These are phyloP conservation scores for Phanerochaete sordida DNA, from an alignment of 768 basidiomycete species.

Conservation along the genomic window DNA sequence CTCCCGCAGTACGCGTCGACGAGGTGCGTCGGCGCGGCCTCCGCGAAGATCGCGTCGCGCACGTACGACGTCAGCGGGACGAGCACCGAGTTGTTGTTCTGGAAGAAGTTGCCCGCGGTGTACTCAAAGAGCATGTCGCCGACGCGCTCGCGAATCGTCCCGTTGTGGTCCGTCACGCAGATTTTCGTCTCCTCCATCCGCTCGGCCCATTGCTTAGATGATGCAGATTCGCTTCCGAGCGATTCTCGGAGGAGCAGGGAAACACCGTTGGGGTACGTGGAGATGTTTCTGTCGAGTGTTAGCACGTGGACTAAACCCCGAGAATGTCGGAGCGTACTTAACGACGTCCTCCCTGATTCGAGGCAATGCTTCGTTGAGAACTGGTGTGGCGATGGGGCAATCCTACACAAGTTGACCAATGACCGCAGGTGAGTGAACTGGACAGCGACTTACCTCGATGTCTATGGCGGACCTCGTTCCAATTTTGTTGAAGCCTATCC, in stretches of 20 bases:
- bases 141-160: slow-evolving; percentile 78
- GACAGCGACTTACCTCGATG: slow-evolving; percentile 63
- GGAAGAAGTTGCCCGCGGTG: slow-evolving; percentile 89
- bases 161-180: slow-evolving; percentile 82
- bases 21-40: slow-evolving; percentile 64
- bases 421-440: background rate
- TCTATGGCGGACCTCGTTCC: slow-evolving; percentile 77
- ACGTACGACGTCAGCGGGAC: slow-evolving; percentile 84
- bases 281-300: slow-evolving; percentile 59
- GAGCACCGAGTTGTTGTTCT: slow-evolving; percentile 95
- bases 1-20: slow-evolving; percentile 95
- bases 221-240: slow-evolving; percentile 18
- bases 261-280: slow-evolving; percentile 80
- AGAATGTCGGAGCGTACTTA: slow-evolving; percentile 41
- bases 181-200: slow-evolving; percentile 56
- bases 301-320: slow-evolving; percentile 4
- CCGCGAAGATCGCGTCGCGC: slow-evolving; percentile 58
- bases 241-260: slow-evolving; percentile 88
- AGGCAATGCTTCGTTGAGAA: slow-evolving; percentile 66
- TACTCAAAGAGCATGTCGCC: slow-evolving; percentile 83
- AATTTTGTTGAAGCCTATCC: slow-evolving; percentile 86
- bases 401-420: slow-evolving; percentile 47
- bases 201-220: slow-evolving; percentile 15
- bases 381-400: slow-evolving; percentile 85
- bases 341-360: slow-evolving; percentile 63